phyloP scores from a whole-genome alignment of 805 yeast species.

The Zygosaccharomyces lentus region DNA sequence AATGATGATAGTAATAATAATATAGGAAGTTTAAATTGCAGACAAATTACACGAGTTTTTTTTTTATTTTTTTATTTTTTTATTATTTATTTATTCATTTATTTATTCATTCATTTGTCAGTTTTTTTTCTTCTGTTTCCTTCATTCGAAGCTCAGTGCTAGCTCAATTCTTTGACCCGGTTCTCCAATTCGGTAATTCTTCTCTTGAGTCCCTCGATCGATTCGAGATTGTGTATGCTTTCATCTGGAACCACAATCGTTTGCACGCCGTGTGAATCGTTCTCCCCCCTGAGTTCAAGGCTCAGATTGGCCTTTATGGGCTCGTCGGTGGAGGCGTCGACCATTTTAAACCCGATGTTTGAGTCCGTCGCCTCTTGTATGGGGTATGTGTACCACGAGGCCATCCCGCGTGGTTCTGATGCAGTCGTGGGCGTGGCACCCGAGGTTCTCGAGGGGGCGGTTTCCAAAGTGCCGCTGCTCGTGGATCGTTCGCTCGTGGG shows the following conservation, averaged over 20 bases:
- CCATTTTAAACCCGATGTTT: constrained; percentile 10
- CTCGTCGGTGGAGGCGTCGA: constrained; percentile 6
- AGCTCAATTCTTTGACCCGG: constrained; percentile 11
- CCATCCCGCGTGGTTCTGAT: not conserved
- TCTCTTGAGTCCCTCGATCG: constrained; percentile 18
- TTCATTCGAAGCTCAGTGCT: constrained; percentile 2
- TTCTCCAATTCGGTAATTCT: constrained; percentile 23
- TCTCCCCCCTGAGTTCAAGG: constrained; percentile 8
- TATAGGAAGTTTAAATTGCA: not conserved
- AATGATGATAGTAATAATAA: no score
- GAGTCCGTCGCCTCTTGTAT: constrained; percentile 11
- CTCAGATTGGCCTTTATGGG: constrained; percentile 9
- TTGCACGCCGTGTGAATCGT: not conserved
- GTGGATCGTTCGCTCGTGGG: not conserved
- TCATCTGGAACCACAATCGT: constrained; percentile 13
- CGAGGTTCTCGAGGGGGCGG: not conserved
- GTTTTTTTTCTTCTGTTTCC: not conserved
- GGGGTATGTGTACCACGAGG: constrained; percentile 21
- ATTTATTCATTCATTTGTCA: not conserved
- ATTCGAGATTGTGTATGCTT: constrained; percentile 8
- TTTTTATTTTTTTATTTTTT: not conserved
- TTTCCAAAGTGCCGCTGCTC: not conserved
- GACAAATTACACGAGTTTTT: not conserved
- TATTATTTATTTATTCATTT: no score
- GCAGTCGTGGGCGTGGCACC: not conserved